phyloP scores from a whole-genome alignment of 2,329 filamentous ascomycete genomes.

The Xylariaceae sp. region DNA sequence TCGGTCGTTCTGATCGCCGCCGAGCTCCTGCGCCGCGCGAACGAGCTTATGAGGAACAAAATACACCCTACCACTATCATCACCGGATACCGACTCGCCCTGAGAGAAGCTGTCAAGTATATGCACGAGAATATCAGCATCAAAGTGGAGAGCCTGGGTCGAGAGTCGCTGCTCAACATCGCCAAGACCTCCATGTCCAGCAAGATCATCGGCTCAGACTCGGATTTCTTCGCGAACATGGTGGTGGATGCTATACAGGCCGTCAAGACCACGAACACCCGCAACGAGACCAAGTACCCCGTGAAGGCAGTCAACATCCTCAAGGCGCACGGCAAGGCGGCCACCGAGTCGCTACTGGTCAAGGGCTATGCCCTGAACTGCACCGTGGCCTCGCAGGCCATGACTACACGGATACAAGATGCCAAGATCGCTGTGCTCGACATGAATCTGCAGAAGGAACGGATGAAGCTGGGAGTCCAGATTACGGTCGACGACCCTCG shows the following conservation, averaged over 20 bases:
- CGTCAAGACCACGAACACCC: conserved; percentile 88
- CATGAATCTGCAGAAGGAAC: conserved; percentile 98
- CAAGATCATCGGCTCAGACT: conserved; percentile 95
- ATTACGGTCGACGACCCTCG: conserved; percentile 97
- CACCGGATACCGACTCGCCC: conserved; percentile 89
- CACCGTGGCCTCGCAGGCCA: conserved; percentile 95
- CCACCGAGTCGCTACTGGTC: conserved; percentile 78
- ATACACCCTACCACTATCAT: conserved; percentile 99
- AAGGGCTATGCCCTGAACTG: conserved; percentile 98
- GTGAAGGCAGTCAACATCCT: conserved; percentile 99
- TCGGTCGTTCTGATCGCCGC: conserved; percentile 96
- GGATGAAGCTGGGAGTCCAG: conserved; percentile 98
- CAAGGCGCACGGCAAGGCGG: conserved; percentile 94
- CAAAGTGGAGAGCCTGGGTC: conserved; percentile 85
- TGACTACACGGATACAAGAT: conserved; percentile 86
- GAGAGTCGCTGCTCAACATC: conserved; percentile 87
- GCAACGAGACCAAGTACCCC: conserved; percentile 88
- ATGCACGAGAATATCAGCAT: conserved; percentile 98
- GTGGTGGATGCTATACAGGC: conserved; percentile 93
- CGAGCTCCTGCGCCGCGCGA: conserved; percentile 85
- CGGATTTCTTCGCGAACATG: conserved; percentile 96
- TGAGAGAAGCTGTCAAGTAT: conserved; percentile 95
- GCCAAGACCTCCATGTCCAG: conserved; percentile 99
- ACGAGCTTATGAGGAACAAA: conserved; percentile 99
- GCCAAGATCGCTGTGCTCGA: conserved; percentile 96